Evolutionary conservation across 2,329 filamentous ascomycete genomes (phyloP), one percentile per base, ranked within the genome.

Genomic region (Epichloe typhina): DNA sequence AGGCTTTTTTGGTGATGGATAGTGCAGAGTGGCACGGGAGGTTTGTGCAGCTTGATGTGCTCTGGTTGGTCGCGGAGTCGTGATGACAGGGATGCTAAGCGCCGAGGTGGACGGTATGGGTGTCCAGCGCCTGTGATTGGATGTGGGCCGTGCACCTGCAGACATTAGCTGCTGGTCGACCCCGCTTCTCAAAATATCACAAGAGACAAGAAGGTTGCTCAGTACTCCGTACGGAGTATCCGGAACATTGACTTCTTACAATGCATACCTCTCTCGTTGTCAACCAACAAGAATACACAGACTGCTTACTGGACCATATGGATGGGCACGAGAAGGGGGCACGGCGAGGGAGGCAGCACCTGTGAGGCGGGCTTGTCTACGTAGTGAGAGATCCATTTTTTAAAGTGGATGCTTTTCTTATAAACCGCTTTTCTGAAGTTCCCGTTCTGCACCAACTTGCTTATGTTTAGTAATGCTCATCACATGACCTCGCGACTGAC

Each of bases 61-160:
- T 59, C 58, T 72, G 69, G 69, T 75, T 75, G 72, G 72, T 59
- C 55, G 54, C 53, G 53, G 39, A 53, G 51, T 49, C 51, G 60
- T 65, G 62, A 61, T 57, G 56, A 55, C 60, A 58, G 55, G 62
- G 59, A 55, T 53, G 58, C 61, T 70, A 73, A 71, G 65, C 68
- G 68, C 68, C 64, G 62, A 59, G 46, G 46, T 55, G 33, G 37
- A 47, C 39, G 52, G 54, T 45, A 51, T 51, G 47, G 53, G 50
- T 17, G 15, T 39, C 19, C 3, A 7, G 35, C n/a, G 41, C 26
- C 15, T 17, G 19, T 46, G 46, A 52, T 52, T 56, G 54, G 54
- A 17, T 41, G 8, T 13, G 12, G n/a, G n/a, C 2, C 40, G 13
- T 31, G 8, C 11, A 21, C 46, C 17, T 21, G 35, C 41, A 43